Evolutionary conservation across 1,284 basidiomycete genomes (phyloP).

Genomic region (Abortiporus biennis): DNA sequence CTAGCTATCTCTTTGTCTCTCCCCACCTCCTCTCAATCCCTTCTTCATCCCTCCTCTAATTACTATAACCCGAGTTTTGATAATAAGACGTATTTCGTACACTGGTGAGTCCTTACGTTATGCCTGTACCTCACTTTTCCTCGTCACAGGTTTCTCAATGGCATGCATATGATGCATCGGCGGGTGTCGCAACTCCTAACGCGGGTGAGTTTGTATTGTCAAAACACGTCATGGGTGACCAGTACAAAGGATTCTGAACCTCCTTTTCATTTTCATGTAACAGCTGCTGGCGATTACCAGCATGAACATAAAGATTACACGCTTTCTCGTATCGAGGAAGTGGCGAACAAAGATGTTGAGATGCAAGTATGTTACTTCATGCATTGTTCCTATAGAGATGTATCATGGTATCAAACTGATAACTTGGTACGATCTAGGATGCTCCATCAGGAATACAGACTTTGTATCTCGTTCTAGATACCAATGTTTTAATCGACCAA

Average conservation of each 20-base stretch:
- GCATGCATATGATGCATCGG: too few relatives aligned
- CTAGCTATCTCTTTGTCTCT: too few relatives aligned
- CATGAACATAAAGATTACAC: slow-evolving; percentile 26
- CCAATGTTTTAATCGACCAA: slow-evolving; percentile 64
- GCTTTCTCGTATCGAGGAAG: slow-evolving; percentile 42
- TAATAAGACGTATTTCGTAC: too few relatives aligned
- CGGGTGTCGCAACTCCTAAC: too few relatives aligned
- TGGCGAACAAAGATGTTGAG: slow-evolving; percentile 60
- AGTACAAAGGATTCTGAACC: too few relatives aligned
- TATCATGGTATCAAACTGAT: neutral
- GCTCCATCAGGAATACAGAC: neutral
- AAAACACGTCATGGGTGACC: too few relatives aligned
- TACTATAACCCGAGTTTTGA: too few relatives aligned
- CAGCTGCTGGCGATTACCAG: neutral
- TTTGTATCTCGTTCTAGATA: slow-evolving; percentile 59
- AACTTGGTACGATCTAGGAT: slow-evolving; percentile 7
- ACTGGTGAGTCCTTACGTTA: neutral
- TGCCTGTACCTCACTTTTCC: neutral
- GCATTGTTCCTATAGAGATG: neutral
- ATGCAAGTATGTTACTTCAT: slow-evolving; percentile 39
- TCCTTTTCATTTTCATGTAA: too few relatives aligned
- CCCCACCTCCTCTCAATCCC: too few relatives aligned
- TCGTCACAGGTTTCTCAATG: too few relatives aligned
- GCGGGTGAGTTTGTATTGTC: too few relatives aligned
- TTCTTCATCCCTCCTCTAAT: too few relatives aligned